phyloP scores from a whole-genome alignment of 768 basidiomycete species.

The Auricularia cornea region DNA sequence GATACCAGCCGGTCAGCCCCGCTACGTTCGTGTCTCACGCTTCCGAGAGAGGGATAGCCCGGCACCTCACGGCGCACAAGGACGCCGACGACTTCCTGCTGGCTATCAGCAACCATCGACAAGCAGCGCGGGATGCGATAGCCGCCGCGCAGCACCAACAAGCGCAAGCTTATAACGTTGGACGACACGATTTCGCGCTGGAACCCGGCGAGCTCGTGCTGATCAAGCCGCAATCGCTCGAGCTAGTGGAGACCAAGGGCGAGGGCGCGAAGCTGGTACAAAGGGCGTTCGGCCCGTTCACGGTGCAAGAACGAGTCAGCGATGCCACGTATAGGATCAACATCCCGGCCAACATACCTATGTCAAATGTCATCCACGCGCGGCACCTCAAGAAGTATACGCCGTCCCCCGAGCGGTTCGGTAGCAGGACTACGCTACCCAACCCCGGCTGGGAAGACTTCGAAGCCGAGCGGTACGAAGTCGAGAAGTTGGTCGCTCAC shows the following conservation, averaged over 20 bases:
- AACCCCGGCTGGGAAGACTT: too few species aligned
- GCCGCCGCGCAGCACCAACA: background rate
- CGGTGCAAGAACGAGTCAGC: background rate
- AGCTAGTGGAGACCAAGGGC: background rate
- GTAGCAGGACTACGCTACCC: too few species aligned
- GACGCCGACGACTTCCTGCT: background rate
- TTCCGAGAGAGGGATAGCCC: background rate
- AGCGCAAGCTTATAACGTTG: background rate
- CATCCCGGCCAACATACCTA: background rate
- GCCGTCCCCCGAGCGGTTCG: background rate
- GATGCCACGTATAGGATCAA: background rate
- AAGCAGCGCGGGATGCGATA: background rate
- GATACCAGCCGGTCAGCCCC: slow-evolving; percentile 17
- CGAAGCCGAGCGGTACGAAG: background rate
- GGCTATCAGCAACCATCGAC: background rate
- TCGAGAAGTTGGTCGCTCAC: background rate
- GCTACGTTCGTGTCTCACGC: background rate
- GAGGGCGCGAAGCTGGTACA: slow-evolving; percentile 3
- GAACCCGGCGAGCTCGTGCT: background rate
- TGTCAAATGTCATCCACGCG: background rate
- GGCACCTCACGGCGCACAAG: background rate
- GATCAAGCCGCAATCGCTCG: background rate
- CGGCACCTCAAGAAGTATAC: background rate
- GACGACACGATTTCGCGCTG: background rate
- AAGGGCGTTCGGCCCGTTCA: slow-evolving; percentile 1